Base-by-base conservation (phyloP, 345 rosid genomes). In the Lumnitzera racemosa region DNA sequence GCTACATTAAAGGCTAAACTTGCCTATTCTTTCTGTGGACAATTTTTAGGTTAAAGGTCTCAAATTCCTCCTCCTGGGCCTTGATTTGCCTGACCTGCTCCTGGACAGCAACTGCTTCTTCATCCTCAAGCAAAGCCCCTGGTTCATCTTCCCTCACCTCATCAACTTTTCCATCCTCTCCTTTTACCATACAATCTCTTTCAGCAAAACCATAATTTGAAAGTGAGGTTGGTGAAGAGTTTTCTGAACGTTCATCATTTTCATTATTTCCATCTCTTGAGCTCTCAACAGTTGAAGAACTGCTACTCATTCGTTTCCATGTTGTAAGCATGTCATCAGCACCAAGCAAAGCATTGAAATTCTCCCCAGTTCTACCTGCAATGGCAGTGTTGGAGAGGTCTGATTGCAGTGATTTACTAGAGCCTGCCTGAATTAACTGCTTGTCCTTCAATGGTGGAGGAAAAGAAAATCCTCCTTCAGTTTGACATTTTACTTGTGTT, bases 1-100 rank as follows among this genome's bases (percentile, higher is more conserved):
- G 47, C 9, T 43, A 31, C 29, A 61, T 16, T 47, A 47, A 43
- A 36, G 43, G 54, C 47, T 24, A 54, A 67, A 25, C 81, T 67
- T 84, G 75, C 99, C 96, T 90, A 88, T 95, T 95, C 81, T 90
- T 95, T 61, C 99, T 79, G 56, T 95, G 97, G 67, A 95, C 99
- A 58, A 95, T 86, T 82, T 88, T 88, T 50, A 95, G 95, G 76
- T 88, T 79, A 80, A 95, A 95, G 59, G 97, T 90, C 79, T 95
- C 99, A 74, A 90, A 95, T 73, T 95, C 99, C 66, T 88, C 99
- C 63, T 95, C 99, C 65, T 95, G 97, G 25, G 84, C 88, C 80
- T 85, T 90, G 72, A 95, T 95, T 77, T 95, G 99, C 78, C 90
- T 84, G 15, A 88, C 81, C 85, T 95, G 99, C 82, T 90, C 99